phyloP scores from a whole-genome alignment of 1,284 basidiomycete genomes.

The Cryptococcus jaspeensis region DNA sequence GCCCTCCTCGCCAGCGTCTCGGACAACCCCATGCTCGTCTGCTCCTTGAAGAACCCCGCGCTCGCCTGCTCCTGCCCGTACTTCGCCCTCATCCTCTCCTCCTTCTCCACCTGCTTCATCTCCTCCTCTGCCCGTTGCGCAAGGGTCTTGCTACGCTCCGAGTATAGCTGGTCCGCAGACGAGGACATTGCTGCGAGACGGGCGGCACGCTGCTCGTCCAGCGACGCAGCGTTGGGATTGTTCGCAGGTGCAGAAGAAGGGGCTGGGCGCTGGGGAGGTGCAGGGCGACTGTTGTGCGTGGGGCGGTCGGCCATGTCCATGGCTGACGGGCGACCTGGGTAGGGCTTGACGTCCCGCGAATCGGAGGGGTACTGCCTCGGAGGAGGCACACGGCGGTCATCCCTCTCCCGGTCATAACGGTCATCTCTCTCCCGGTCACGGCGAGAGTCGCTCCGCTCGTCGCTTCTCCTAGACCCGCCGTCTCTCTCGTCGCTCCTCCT shows the following conservation, averaged over 20 bases:
- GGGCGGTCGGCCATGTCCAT: conserved; percentile 30
- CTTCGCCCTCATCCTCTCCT: conserved; percentile 36
- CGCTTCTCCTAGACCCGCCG: conserved; percentile 11
- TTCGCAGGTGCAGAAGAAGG: neutral
- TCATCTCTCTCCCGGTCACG: no score
- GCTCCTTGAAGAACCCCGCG: conserved; percentile 46
- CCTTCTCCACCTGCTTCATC: conserved; percentile 28
- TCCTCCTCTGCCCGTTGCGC: conserved; percentile 40
- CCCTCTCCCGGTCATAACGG: conserved; percentile 5
- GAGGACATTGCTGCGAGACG: conserved; percentile 81
- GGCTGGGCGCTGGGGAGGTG: conserved; percentile 23
- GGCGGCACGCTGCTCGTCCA: conserved; percentile 67
- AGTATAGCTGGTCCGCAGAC: conserved; percentile 62
- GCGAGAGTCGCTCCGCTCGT: no score
- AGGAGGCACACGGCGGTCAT: conserved; percentile 34
- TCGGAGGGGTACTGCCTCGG: conserved; percentile 25
- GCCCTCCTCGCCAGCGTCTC: conserved; percentile 45
- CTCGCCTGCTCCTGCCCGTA: conserved; percentile 46
- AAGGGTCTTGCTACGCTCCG: conserved; percentile 34
- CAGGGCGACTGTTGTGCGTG: conserved; percentile 17
- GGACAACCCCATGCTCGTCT: conserved; percentile 42
- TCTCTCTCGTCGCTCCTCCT: conserved; percentile 11
- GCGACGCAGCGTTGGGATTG: conserved; percentile 5
- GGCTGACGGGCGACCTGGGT: conserved; percentile 29
- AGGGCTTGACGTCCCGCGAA: conserved; percentile 21